These are phyloP conservation scores for Colletotrichum paranaense DNA, from an alignment of 2,329 filamentous ascomycete genomes.

Conservation along the genomic window DNA sequence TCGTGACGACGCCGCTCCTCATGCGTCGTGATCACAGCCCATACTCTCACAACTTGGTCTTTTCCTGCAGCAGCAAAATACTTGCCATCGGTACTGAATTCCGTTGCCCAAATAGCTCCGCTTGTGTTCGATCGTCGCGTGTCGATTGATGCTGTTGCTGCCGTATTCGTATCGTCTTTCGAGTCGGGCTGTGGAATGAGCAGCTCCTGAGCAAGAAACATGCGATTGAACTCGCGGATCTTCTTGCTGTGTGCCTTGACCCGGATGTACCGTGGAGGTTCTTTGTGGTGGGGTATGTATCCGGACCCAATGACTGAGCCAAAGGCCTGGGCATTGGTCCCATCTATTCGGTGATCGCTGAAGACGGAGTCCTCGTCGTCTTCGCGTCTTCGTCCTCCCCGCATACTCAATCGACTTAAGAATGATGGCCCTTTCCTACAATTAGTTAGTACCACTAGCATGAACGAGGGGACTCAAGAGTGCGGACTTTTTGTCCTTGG, in stretches of 20 bases:
- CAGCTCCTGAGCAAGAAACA: conserved; percentile 95
- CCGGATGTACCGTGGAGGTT: conserved; percentile 91
- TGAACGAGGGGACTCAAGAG: no score
- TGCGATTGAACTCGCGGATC: conserved; percentile 81
- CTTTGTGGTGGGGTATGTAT: conserved; percentile 88
- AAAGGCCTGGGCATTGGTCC: conserved; percentile 85
- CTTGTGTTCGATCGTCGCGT: conserved; percentile 38
- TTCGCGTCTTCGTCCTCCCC: conserved; percentile 79
- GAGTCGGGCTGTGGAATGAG: conserved; percentile 41
- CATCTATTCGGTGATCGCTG: conserved; percentile 77
- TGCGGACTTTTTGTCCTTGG: conserved; percentile 74
- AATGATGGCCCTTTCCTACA: conserved; percentile 88
- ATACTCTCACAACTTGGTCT: conserved; percentile 86
- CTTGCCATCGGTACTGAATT: conserved; percentile 92
- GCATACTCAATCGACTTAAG: conserved; percentile 82
- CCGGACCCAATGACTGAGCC: conserved; percentile 77
- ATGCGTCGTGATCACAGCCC: conserved; percentile 84
- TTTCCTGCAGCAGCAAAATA: conserved; percentile 94
- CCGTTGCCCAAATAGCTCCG: conserved; percentile 89
- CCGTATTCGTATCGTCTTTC: conserved; percentile 46
- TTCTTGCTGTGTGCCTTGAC: conserved; percentile 86
- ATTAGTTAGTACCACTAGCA: conserved; percentile 2
- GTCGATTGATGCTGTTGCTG: conserved; percentile 46
- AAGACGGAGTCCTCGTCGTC: conserved; percentile 77
- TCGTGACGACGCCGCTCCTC: conserved; percentile 83